phyloP scores from a whole-genome alignment of 139 green algal genomes.

The Tetradesmus obliquus region DNA sequence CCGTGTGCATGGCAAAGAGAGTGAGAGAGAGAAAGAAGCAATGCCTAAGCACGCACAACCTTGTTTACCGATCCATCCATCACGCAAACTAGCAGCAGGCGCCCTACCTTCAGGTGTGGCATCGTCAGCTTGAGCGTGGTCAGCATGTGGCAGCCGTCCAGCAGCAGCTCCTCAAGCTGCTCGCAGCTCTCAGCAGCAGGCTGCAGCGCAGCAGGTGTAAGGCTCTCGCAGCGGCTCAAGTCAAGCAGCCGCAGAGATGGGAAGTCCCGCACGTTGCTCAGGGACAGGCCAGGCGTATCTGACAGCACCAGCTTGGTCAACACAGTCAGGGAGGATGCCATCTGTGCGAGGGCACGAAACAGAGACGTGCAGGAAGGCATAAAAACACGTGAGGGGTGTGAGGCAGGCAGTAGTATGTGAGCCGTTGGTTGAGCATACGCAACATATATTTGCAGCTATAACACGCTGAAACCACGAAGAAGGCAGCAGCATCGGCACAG shows the following conservation, averaged over 20 bases:
- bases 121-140: conserved; percentile 26
- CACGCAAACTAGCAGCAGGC: not conserved
- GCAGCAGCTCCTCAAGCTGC: not conserved
- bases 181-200: conserved; percentile 6
- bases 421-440: too few relatives aligned
- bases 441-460: too few relatives aligned
- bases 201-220: not conserved
- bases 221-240: conserved; percentile 25
- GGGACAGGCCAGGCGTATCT: not conserved
- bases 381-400: not conserved
- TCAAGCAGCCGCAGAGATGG: conserved; percentile 13
- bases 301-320: conserved; percentile 27
- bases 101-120: conserved; percentile 19
- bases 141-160: conserved; percentile 34
- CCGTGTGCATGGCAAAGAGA: too few relatives aligned
- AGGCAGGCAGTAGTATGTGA: not conserved
- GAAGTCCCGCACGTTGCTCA: conserved; percentile 21
- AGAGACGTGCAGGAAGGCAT: not conserved
- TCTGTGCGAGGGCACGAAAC: not conserved
- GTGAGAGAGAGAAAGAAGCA: too few relatives aligned
- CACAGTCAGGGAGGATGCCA: not conserved
- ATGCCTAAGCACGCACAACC: not conserved
- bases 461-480: too few relatives aligned
- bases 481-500: too few relatives aligned
- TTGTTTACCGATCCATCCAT: not conserved